phyloP scores from a whole-genome alignment of 2,329 filamentous ascomycete genomes.

The Exserohilum turcica region DNA sequence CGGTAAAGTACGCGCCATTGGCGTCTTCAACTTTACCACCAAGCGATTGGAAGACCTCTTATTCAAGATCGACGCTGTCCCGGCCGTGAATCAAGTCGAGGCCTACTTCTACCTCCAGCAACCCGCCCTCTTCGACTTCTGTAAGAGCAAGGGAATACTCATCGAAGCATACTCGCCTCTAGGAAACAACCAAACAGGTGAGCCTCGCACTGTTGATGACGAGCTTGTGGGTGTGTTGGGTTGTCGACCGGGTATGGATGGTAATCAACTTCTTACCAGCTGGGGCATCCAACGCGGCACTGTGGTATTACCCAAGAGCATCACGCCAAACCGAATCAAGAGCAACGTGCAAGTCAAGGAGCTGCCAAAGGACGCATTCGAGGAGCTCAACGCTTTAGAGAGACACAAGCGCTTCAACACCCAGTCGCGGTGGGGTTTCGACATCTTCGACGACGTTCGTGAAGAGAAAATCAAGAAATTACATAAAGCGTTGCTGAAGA shows the following conservation, averaged over 20 bases:
- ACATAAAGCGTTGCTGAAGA: slow-evolving; percentile 24
- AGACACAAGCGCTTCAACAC: slow-evolving; percentile 34
- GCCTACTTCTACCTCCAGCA: slow-evolving; percentile 62
- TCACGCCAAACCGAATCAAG: slow-evolving; percentile 72
- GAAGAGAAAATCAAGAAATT: slow-evolving; percentile 27
- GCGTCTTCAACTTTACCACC: slow-evolving; percentile 82
- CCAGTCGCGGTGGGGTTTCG: slow-evolving; percentile 31
- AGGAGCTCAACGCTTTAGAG: slow-evolving; percentile 59
- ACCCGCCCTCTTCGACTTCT: slow-evolving; percentile 65
- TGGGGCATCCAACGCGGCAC: slow-evolving; percentile 82
- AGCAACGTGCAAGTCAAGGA: slow-evolving; percentile 71
- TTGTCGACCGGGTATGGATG: slow-evolving; percentile 62
- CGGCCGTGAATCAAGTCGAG: slow-evolving; percentile 79
- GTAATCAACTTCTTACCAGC: slow-evolving; percentile 74
- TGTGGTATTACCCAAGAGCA: slow-evolving; percentile 82
- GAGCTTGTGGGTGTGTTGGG: slow-evolving; percentile 23
- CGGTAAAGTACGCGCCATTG: slow-evolving; percentile 76
- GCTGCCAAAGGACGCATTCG: slow-evolving; percentile 71
- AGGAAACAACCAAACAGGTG: slow-evolving; percentile 65
- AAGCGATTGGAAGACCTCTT: slow-evolving; percentile 73
- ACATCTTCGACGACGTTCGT: slow-evolving; percentile 34
- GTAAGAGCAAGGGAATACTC: slow-evolving; percentile 72
- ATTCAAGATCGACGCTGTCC: slow-evolving; percentile 65
- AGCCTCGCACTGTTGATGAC: slow-evolving; percentile 58
- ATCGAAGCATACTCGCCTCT: slow-evolving; percentile 74